These are phyloP conservation scores for Fusarium vanettenii DNA, from an alignment of 2,329 filamentous ascomycete species.

Conservation along the genomic window DNA sequence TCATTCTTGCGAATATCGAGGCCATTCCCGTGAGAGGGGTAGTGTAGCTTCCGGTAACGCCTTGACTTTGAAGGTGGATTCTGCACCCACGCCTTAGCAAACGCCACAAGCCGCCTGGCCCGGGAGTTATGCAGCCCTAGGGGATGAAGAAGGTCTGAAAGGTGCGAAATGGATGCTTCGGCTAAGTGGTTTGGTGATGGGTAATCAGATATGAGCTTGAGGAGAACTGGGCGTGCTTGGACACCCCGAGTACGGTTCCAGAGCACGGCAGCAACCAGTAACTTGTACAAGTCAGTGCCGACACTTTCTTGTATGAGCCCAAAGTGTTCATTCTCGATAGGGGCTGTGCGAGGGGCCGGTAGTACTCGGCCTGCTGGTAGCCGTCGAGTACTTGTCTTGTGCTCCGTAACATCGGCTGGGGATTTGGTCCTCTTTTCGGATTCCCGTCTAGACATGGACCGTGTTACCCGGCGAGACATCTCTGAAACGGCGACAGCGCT, in stretches of 20 bases:
- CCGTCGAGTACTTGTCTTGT: background rate
- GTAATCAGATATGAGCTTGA: background rate
- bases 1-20: constrained; percentile 14
- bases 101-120: constrained; percentile 19
- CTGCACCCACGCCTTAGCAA: constrained; percentile 21
- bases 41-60: constrained; percentile 27
- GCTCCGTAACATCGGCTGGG: background rate
- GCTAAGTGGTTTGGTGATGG: constrained; percentile 5
- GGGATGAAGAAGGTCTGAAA: constrained; percentile 22
- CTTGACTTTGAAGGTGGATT: background rate
- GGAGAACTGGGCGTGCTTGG: constrained; percentile 15
- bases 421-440: background rate
- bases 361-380: background rate
- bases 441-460: constrained; percentile 11
- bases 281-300: constrained; percentile 10
- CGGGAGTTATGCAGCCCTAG: constrained; percentile 30
- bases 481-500: background rate
- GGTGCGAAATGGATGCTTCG: background rate
- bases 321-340: background rate
- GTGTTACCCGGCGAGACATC: background rate
- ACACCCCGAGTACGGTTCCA: constrained; percentile 27
- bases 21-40: constrained; percentile 10
- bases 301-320: constrained; percentile 30
- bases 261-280: constrained; percentile 25
- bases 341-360: constrained; percentile 3